phyloP scores from a whole-genome alignment of 495 filamentous ascomycete species.

The Penicillium desertorum region DNA sequence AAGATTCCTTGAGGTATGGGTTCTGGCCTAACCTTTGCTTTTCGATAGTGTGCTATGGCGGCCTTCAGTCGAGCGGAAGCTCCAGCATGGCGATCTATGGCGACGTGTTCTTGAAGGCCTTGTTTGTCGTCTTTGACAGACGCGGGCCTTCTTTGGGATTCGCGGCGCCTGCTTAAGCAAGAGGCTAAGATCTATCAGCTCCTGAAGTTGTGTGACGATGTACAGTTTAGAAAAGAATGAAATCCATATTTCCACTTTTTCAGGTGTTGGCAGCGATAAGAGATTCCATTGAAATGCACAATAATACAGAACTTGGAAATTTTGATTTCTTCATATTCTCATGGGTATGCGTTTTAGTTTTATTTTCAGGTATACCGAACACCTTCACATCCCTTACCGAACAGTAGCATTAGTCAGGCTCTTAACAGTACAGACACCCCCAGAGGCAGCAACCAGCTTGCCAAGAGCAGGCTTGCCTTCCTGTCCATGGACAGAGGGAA shows the following conservation, averaged over 20 bases:
- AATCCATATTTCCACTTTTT: constrained; percentile 1
- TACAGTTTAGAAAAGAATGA: constrained; percentile 7
- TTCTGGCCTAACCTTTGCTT: constrained; percentile 36
- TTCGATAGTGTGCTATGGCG: constrained; percentile 65
- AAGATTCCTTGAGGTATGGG: constrained; percentile 34
- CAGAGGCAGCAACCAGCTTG: constrained; percentile 67
- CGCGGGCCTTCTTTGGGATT: constrained; percentile 47
- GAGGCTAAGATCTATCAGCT: not conserved
- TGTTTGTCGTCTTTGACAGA: constrained; percentile 75
- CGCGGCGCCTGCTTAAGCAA: constrained; percentile 24
- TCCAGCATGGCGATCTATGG: constrained; percentile 69
- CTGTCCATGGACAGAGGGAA: constrained; percentile 58
- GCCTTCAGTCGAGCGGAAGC: constrained; percentile 62
- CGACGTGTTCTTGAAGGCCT: constrained; percentile 75
- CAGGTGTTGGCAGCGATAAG: not conserved
- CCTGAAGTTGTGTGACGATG: not conserved
- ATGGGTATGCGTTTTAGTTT: constrained; percentile 31
- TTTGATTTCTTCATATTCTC: constrained; percentile 31
- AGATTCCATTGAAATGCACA: not conserved
- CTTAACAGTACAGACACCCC: constrained; percentile 72
- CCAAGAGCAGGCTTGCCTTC: constrained; percentile 64
- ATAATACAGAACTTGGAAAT: constrained; percentile 11
- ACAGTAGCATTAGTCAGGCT: constrained; percentile 70
- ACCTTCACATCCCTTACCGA: constrained; percentile 39
- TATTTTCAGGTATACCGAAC: constrained; percentile 20